Evolutionary conservation across 805 yeast genomes (phyloP).

Genomic region (Ogataea salicorniae): DNA sequence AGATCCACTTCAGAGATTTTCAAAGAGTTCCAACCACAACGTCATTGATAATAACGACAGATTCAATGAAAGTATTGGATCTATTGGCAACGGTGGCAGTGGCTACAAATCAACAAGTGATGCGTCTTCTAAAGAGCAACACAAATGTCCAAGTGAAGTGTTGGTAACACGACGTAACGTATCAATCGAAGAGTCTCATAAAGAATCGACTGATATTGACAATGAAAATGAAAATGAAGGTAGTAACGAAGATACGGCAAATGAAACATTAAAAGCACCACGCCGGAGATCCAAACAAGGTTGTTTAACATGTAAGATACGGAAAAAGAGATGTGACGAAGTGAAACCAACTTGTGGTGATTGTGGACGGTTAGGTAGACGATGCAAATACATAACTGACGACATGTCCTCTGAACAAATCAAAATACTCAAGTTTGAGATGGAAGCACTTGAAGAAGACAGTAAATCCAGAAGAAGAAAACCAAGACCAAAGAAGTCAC

Average conservation of each 20-base stretch:
- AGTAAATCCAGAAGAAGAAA: conserved; percentile 40
- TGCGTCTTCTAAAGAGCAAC: too few relatives aligned
- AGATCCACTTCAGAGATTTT: too few relatives aligned
- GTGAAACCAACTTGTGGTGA: conserved; percentile 45
- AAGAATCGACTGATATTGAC: too few relatives aligned
- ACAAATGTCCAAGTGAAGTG: too few relatives aligned
- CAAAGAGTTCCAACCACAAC: too few relatives aligned
- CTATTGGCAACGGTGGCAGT: too few relatives aligned
- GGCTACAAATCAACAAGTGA: too few relatives aligned
- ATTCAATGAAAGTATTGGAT: too few relatives aligned
- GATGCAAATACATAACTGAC: conserved; percentile 44
- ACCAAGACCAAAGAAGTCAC: conserved; percentile 12
- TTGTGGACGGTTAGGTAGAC: conserved; percentile 40
- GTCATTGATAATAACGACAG: too few relatives aligned
- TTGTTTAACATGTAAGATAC: conserved; percentile 61
- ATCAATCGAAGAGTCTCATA: too few relatives aligned
- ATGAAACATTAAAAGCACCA: neutral
- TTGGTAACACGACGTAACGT: too few relatives aligned
- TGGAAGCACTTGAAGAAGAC: conserved; percentile 35
- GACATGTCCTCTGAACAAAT: conserved; percentile 40
- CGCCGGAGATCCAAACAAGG: conserved; percentile 48
- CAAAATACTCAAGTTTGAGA: conserved; percentile 30
- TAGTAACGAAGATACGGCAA: neutral
- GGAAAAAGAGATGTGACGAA: conserved; percentile 59
- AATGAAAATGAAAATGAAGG: too few relatives aligned